Conservation (phyloP, 1,284 basidiomycete genomes). For the Gomphus sp. region DNA sequence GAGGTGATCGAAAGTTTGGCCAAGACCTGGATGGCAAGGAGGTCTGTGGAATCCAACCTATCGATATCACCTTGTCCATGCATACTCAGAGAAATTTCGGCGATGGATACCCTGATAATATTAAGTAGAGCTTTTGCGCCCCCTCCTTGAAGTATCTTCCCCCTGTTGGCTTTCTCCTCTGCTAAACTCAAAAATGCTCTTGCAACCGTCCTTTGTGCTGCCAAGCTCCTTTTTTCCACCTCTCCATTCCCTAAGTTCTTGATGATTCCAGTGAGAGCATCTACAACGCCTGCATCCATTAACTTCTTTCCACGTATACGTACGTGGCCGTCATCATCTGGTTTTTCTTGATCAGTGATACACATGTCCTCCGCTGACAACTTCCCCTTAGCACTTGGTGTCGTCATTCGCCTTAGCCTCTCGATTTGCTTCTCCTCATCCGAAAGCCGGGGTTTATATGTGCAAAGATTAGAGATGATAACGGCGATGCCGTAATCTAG, state of each 20-base stretch:
- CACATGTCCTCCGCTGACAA: slow-evolving; percentile 26
- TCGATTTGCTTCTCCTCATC: slow-evolving; percentile 77
- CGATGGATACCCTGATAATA: slow-evolving; percentile 39
- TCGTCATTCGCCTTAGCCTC: slow-evolving; percentile 65
- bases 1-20: slow-evolving; percentile 91
- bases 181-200: slow-evolving; percentile 64
- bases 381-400: slow-evolving; percentile 29
- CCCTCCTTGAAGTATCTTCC: slow-evolving; percentile 75
- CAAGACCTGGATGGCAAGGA: slow-evolving; percentile 78
- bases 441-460: slow-evolving; percentile 59
- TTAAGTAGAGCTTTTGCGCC: slow-evolving; percentile 65
- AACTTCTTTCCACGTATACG: slow-evolving; percentile 47
- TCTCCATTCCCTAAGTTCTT: slow-evolving; percentile 17
- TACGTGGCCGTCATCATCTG: slow-evolving; percentile 60
- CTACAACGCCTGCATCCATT: slow-evolving; percentile 52
- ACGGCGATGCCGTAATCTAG: slow-evolving; percentile 70
- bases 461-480: slow-evolving; percentile 66
- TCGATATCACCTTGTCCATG: slow-evolving; percentile 18
- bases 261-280: slow-evolving; percentile 52
- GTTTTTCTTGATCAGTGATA: slow-evolving; percentile 22
- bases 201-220: slow-evolving; percentile 24
- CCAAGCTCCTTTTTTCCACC: slow-evolving; percentile 34
- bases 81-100: not conserved
- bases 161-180: slow-evolving; percentile 70
- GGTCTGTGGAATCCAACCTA: slow-evolving; percentile 35